Percentiles rank a stretch among this genome's conserved stretches.
Conservation (phyloP, 1,284 basidiomycete genomes). For the Hymenochaete sp. region DNA sequence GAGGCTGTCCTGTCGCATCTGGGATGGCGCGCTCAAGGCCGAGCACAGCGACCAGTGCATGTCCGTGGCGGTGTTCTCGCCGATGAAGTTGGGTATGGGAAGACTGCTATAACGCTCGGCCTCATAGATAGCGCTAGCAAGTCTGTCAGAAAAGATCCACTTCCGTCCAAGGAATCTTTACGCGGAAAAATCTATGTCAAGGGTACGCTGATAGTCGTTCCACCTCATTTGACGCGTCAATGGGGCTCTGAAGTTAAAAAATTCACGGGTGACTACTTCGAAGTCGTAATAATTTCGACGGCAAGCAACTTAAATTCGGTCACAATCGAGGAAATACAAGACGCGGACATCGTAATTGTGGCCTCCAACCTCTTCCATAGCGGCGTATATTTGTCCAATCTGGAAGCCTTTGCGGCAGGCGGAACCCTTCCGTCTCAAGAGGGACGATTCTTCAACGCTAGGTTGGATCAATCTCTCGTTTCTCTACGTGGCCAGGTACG, state of each 20-base stretch:
- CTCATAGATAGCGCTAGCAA: slow-evolving; percentile 67
- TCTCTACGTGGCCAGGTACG: slow-evolving; percentile 61
- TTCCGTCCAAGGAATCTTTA: slow-evolving; percentile 40
- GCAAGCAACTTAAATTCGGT: slow-evolving; percentile 66
- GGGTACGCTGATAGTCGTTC: slow-evolving; percentile 82
- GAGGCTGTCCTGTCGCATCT: slow-evolving; percentile 81
- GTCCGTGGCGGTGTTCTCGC: slow-evolving; percentile 89
- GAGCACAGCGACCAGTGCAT: slow-evolving; percentile 68
- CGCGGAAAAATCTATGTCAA: slow-evolving; percentile 65
- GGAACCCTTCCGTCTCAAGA: slow-evolving; percentile 59
- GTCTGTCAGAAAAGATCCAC: slow-evolving; percentile 49
- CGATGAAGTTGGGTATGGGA: slow-evolving; percentile 94
- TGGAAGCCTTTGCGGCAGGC: slow-evolving; percentile 60
- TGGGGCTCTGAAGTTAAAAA: slow-evolving; percentile 85
- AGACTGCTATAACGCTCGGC: slow-evolving; percentile 90
- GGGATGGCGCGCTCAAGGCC: slow-evolving; percentile 90
- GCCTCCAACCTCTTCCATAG: slow-evolving; percentile 83
- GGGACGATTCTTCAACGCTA: slow-evolving; percentile 82
- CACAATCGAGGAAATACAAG: slow-evolving; percentile 68
- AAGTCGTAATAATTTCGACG: slow-evolving; percentile 63
- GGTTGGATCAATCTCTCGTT: slow-evolving; percentile 55
- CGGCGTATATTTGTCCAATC: slow-evolving; percentile 65
- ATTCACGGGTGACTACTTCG: slow-evolving; percentile 64
- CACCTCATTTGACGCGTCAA: slow-evolving; percentile 82
- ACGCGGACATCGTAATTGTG: slow-evolving; percentile 84